phyloP scores from a whole-genome alignment of 495 filamentous ascomycete genomes.

The Penicillium malachiteum region DNA sequence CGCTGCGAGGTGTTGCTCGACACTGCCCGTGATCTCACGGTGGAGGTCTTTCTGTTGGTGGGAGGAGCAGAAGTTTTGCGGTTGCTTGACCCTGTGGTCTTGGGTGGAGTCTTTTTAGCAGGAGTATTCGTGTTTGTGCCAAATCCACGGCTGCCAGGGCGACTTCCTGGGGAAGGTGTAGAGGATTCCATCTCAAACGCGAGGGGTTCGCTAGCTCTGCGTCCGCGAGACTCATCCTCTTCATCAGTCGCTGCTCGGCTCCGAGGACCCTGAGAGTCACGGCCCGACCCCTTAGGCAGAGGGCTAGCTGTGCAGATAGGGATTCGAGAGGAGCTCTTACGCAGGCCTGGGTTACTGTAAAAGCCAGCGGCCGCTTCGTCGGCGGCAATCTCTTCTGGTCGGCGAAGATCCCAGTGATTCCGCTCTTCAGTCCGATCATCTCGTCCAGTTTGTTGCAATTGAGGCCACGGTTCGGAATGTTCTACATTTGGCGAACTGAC shows the following conservation, averaged over 20 bases:
- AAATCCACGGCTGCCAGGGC: conserved; percentile 46
- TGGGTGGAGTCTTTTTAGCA: conserved; percentile 42
- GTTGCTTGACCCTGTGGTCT: conserved; percentile 38
- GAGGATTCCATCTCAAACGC: conserved; percentile 55
- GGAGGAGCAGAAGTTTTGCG: conserved; percentile 45
- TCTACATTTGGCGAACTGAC: conserved; percentile 34
- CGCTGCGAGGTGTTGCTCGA: conserved; percentile 47
- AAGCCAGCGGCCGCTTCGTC: conserved; percentile 49
- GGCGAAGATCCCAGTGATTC: conserved; percentile 67
- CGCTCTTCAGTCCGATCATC: conserved; percentile 32
- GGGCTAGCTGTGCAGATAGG: conserved; percentile 78
- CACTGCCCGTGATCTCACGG: conserved; percentile 35
- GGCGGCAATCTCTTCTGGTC: conserved; percentile 76
- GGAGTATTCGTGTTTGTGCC: conserved; percentile 29
- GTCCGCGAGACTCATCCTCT: conserved; percentile 60
- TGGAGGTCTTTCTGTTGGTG: conserved; percentile 34
- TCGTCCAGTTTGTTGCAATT: conserved; percentile 37
- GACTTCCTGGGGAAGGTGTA: conserved; percentile 40
- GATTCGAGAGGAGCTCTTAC: conserved; percentile 69
- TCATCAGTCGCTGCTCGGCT: conserved; percentile 49
- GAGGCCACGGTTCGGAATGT: conserved; percentile 40
- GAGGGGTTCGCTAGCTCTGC: conserved; percentile 70
- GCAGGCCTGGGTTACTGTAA: conserved; percentile 43
- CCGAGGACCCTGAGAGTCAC: conserved; percentile 65
- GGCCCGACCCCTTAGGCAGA: conserved; percentile 71